Base-by-base conservation (phyloP, 768 basidiomycete genomes). In the Suillus lakei region DNA sequence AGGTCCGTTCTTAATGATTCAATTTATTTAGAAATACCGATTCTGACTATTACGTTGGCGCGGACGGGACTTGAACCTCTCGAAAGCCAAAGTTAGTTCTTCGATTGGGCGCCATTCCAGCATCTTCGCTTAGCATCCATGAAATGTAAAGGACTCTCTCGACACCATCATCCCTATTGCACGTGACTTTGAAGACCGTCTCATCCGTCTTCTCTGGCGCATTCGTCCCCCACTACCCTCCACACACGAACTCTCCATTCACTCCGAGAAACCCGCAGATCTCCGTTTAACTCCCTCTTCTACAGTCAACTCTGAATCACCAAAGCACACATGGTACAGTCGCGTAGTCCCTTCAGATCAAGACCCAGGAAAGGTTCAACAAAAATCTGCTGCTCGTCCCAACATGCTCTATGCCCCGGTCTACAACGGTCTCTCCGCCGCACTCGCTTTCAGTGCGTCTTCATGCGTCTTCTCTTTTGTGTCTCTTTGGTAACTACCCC, bases 161-260 rank as follows among this genome's bases (percentile, higher is more conserved):
- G 91, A 94, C 72, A 84, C 83, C 68, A 91, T 96, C 74, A 87
- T 96, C 64, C 74, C 74, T 26, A 72, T 69, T 30, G 76, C 76
- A 21, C 76, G 82, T 66, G 85, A 86, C 67, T 84, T 88, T 62
- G 87, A 88, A 68, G 83, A 86, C 65, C 79, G 84, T 60, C 84
- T 88, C 74, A 86, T 88, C 69, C 81, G 81, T 61, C 84, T 84
- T 60, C 76, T 88, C 10, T 88, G 87, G 87, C 77, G 82, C 51
- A 81, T 60, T 66, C 80, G 66, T 66, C 77, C 67, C 48, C 74
- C 68, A 28, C 68, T 61, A 21, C 72, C 75, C 66, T 50, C 67
- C 26, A 65, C 71, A 46, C 78, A 72, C 48, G 44, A 64, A 56
- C 66, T 65, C 26, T 74, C 61, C 71, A 76, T 70, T 54, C 79